Conservation (phyloP, 257 asterid genomes). For the Penstemon davidsonii region DNA sequence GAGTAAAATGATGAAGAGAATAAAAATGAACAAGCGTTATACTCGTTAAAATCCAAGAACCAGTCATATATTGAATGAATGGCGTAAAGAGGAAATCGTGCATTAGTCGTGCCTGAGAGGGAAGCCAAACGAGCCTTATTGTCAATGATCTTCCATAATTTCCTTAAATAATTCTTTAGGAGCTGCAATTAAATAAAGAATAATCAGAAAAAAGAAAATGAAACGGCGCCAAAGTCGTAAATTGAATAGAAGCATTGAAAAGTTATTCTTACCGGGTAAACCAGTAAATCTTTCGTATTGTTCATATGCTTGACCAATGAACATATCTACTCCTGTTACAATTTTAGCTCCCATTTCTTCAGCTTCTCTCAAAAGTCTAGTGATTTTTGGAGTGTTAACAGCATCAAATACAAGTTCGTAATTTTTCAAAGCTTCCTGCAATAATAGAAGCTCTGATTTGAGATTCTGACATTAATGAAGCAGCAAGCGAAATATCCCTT, state of each 20-base stretch:
- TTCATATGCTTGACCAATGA: constrained; percentile 87
- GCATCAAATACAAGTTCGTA: constrained; percentile 90
- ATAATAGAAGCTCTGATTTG: constrained; percentile 3
- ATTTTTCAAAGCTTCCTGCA: constrained; percentile 72
- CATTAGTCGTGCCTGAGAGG: not conserved
- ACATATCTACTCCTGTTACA: constrained; percentile 90
- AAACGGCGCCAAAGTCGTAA: not conserved
- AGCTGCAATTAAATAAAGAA: constrained; percentile 46
- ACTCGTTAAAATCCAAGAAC: too few relatives aligned
- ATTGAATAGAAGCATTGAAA: not conserved
- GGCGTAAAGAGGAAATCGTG: constrained; percentile 5
- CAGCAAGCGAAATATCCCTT: not conserved
- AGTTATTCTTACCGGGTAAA: constrained; percentile 58
- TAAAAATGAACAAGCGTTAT: too few relatives aligned
- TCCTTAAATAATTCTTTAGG: constrained; percentile 78
- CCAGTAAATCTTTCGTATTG: constrained; percentile 92
- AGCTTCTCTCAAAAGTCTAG: constrained; percentile 77
- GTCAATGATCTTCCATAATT: constrained; percentile 48
- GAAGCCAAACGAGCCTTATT: constrained; percentile 8
- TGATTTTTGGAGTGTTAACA: constrained; percentile 85
- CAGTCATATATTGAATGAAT: not conserved
- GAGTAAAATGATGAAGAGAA: too few relatives aligned
- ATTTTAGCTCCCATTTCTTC: constrained; percentile 72
- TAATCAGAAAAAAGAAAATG: constrained; percentile 23
- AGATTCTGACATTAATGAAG: not conserved